A percentile compares a stretch with the other conserved stretches of the same genome.
phyloP scores from a whole-genome alignment of 805 yeast genomes.

The Isabelozyma gotoi region DNA sequence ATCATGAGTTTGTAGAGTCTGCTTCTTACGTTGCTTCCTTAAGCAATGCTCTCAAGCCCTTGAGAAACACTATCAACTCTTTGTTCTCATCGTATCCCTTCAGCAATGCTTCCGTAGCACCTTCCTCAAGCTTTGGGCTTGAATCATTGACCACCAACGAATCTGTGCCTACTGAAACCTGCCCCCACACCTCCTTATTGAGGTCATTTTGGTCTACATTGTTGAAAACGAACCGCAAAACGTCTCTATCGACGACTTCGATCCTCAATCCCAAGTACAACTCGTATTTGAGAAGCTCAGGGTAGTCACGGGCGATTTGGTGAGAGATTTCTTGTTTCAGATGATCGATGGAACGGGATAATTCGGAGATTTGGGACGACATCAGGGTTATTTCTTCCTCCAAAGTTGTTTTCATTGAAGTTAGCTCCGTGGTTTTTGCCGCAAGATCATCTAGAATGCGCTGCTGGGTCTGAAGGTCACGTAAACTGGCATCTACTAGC shows the following conservation, averaged over 20 bases:
- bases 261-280: constrained; percentile 53
- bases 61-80: constrained; percentile 25
- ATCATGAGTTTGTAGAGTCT: too few species aligned
- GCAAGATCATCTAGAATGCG: constrained; percentile 33
- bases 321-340: constrained; percentile 32
- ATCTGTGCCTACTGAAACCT: constrained; percentile 45
- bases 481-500: constrained; percentile 23
- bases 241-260: constrained; percentile 47
- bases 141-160: constrained; percentile 36
- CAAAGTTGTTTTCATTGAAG: constrained; percentile 21
- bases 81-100: constrained; percentile 24
- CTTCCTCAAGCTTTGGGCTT: constrained; percentile 35
- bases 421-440: constrained; percentile 33
- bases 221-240: constrained; percentile 48
- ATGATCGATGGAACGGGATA: constrained; percentile 17
- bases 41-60: constrained; percentile 9
- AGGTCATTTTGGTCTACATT: constrained; percentile 47
- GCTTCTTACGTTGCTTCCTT: too few species aligned
- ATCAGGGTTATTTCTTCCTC: constrained; percentile 23
- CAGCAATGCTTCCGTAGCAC: constrained; percentile 12
- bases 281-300: constrained; percentile 55
- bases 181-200: constrained; percentile 41
- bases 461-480: constrained; percentile 28
- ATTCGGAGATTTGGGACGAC: constrained; percentile 11
- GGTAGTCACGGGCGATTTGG: constrained; percentile 49